Base-by-base conservation (phyloP, 2,329 filamentous ascomycete species). In the Trichoderma sp. region DNA sequence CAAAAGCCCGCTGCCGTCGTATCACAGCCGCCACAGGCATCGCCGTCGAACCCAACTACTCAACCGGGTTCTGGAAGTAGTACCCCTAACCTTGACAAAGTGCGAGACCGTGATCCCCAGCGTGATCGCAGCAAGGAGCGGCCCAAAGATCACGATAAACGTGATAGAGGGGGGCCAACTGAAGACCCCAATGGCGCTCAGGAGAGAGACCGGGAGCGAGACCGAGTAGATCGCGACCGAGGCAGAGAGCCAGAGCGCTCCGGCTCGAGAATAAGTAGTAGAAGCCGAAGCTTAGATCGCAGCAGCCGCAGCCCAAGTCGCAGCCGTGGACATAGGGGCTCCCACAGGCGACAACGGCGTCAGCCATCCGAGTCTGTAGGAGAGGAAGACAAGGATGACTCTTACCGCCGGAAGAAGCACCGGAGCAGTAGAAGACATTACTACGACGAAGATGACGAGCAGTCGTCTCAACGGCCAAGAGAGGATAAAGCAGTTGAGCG, bases 331-430 rank as follows among this genome's bases (percentile, higher is more conserved):
- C 83, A 84, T 78, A 85, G 81, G 73, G 83, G 84, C 75, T 83
- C 82, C 26, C 83, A 82, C 63, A 84, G 84, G 62, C 86, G 87
- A 73, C 64, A 57, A 15, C 86, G 86, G 73, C 85, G 84, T 39
- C 86, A 88, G 74, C 88, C 86, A 50, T 91, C 89, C 15, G 80
- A 81, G 67, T 88, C 86, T 23, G 82, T 83, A 36, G 82, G 81
- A 30, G 83, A 83, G 20, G 86, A 86, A 36, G 85, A 84, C 71
- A 82, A 84, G 70, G 84, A 86, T 47, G 80, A 81, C 36, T 74
- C 76, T 67, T 83, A 85, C 62, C 86, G 86, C 70, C 86, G 87
- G 75, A 87, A 86, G 71, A 85, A 83, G 74, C 83, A 86, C 74
- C 83, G 79, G 74, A 82, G 81, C 79, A 82, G 81, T 79, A 81